Evolutionary conservation across 257 asterid species (phyloP), one percentile per base, ranked within the genome.

Genomic region (Petunia secreta): DNA sequence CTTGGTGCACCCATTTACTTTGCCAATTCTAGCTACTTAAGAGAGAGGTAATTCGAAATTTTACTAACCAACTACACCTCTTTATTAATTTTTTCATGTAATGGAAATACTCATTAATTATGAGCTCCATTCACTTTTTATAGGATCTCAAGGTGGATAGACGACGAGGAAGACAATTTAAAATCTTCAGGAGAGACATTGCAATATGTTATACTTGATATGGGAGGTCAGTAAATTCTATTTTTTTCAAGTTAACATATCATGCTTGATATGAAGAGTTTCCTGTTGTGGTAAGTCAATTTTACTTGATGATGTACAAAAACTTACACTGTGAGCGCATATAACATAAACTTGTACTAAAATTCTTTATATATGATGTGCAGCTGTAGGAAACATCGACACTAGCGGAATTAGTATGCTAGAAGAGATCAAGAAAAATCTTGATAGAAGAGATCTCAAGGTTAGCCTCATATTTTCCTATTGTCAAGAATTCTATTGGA

Each of bases 331-430:
- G 6, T 25, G 15, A 53, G 1, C 13, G 4, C 2, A 37, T 15
- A 15, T 1, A 66, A 67, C 38, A 40, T 41, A 41, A 40, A 67
- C 55, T 67, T 2, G 8, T 68, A 5, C 8, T 68, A 16, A 71
- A 9, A 48, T 15, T 79, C 25, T 5, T 10, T 73, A 6, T 54
- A 79, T 37, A 79, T 37, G 14, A 82, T 58, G 63, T 15, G 79
- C 94, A 96, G 99, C 98, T 53, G 94, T 96, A 8, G 98, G 93
- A 16, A 96, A 94, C 91, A 94, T 96, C 44, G 99, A 96, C 60
- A 96, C 99, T 3, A 96, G 99, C 25, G 99, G 98, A 77, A 90
- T 96, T 38, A 89, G 94, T 88, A 94, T 96, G 99, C 82, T 94
- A 13, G 92, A 96, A 16, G 99, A 96, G 90, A 83, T 94, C 11